A percentile compares a stretch with the other conserved stretches of the same genome.
These are phyloP conservation scores for Yamadazyma sp. DNA, from an alignment of 805 yeast genomes.

Conservation along the genomic window DNA sequence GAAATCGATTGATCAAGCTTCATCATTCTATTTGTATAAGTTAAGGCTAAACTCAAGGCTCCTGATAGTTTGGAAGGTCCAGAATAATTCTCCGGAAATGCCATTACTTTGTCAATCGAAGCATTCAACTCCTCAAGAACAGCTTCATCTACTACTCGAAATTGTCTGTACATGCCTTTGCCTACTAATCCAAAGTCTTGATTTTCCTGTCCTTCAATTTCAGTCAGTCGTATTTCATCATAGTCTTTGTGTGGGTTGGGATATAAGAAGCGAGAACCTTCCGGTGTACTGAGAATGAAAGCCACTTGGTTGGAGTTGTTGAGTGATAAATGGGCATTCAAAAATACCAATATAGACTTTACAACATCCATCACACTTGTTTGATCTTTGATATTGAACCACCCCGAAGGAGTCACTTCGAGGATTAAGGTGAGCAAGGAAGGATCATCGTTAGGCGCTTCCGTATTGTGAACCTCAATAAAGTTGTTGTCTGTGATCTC, in stretches of 20 bases:
- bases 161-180: slow-evolving; percentile 80
- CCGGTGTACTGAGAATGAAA: slow-evolving; percentile 71
- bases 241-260: slow-evolving; percentile 46
- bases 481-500: slow-evolving; percentile 65
- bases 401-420: slow-evolving; percentile 73
- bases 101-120: slow-evolving; percentile 19
- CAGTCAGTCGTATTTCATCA: slow-evolving; percentile 14
- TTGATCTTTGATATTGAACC: slow-evolving; percentile 51
- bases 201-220: slow-evolving; percentile 4
- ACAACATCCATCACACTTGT: slow-evolving; percentile 58
- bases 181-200: slow-evolving; percentile 29
- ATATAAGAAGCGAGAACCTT: slow-evolving; percentile 67
- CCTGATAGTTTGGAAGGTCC: slow-evolving; percentile 52
- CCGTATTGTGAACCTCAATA: slow-evolving; percentile 29
- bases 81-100: slow-evolving; percentile 14
- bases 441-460: slow-evolving; percentile 49
- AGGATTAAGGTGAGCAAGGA: slow-evolving; percentile 75
- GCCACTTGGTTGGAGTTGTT: slow-evolving; percentile 84
- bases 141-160: slow-evolving; percentile 72
- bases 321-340: slow-evolving; percentile 85
- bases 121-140: slow-evolving; percentile 59
- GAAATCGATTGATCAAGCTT: slow-evolving; percentile 47
- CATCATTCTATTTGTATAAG: slow-evolving; percentile 71
- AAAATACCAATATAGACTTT: slow-evolving; percentile 66
- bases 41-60: slow-evolving; percentile 77